phyloP scores from a whole-genome alignment of 176 grass and related monocot genomes.

The Musa beccarii region DNA sequence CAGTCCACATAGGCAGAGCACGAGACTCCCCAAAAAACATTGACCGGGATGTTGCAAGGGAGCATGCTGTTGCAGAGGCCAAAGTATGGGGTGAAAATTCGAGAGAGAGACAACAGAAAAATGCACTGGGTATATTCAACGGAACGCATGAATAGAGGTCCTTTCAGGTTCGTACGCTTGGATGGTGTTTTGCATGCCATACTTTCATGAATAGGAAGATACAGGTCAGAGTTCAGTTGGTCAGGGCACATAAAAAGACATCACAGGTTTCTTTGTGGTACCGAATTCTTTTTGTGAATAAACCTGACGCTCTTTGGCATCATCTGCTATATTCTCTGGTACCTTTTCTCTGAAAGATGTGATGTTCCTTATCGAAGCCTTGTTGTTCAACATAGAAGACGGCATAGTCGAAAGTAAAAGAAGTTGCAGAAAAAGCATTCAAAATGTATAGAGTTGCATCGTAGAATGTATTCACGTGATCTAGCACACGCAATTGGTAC shows the following conservation, averaged over 20 bases:
- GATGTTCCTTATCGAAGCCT: not conserved
- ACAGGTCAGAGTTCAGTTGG: not conserved
- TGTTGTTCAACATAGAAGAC: not conserved
- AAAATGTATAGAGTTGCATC: no score
- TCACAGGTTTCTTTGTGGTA: not conserved
- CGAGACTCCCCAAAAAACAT: conserved; percentile 23
- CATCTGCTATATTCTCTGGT: not conserved
- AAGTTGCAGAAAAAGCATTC: no score
- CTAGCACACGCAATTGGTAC: not conserved
- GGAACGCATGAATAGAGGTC: conserved; percentile 15
- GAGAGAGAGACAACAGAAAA: conserved; percentile 30
- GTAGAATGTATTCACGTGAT: not conserved
- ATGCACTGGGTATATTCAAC: conserved; percentile 30
- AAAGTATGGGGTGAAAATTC: conserved; percentile 60
- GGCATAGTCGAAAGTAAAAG: not conserved
- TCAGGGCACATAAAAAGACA: not conserved
- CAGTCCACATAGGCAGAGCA: conserved; percentile 43
- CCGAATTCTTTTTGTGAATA: conserved; percentile 13
- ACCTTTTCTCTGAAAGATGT: not conserved
- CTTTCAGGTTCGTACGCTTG: not conserved
- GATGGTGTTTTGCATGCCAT: not conserved
- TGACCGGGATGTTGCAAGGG: conserved; percentile 18
- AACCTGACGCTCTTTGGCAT: not conserved
- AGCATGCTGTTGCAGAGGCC: conserved; percentile 23
- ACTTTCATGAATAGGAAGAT: not conserved